Evolutionary conservation across 352 stramenopile species (phyloP).

Genomic region (Blastocystis sp.): DNA sequence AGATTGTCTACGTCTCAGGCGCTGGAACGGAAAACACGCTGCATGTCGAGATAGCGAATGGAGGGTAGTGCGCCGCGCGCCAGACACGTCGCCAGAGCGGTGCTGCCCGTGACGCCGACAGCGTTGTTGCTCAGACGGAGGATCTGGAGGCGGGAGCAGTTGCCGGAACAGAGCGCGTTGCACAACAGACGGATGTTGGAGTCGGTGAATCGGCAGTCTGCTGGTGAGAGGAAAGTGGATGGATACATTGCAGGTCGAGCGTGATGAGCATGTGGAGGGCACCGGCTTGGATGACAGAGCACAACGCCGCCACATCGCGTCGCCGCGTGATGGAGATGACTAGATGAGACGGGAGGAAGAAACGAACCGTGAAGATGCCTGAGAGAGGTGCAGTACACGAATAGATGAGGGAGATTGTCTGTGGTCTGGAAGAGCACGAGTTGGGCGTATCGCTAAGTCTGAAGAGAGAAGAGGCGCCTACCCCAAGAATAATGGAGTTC

Average conservation of each 20-base stretch:
- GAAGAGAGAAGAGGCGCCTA: not conserved
- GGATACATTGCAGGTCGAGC: conserved; percentile 41
- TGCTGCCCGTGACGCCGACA: conserved; percentile 14
- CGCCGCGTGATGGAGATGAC: conserved; percentile 27
- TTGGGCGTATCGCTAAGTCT: not conserved
- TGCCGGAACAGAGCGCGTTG: conserved; percentile 9
- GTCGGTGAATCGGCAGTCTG: conserved; percentile 55
- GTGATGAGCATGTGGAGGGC: conserved; percentile 8
- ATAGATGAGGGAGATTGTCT: conserved; percentile 42
- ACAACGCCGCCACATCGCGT: not conserved
- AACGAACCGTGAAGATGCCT: conserved; percentile 11
- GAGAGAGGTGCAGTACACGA: conserved; percentile 25
- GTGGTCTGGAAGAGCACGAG: conserved; percentile 42
- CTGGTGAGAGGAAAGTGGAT: not conserved
- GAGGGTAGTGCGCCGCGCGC: not conserved
- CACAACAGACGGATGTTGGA: conserved; percentile 13
- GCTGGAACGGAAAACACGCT: not conserved
- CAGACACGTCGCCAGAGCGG: conserved; percentile 21
- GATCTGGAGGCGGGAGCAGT: conserved; percentile 13
- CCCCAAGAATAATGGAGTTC: conserved; percentile 25
- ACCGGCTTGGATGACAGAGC: conserved; percentile 5
- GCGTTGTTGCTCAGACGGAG: conserved; percentile 58
- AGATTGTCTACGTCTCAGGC: conserved; percentile 43
- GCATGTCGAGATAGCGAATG: conserved; percentile 15
- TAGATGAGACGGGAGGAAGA: not conserved